Evolutionary conservation across 192 early-diverging fungal genomes (phyloP), one percentile per base, ranked within the genome.

Genomic region (Linnemannia exigua): DNA sequence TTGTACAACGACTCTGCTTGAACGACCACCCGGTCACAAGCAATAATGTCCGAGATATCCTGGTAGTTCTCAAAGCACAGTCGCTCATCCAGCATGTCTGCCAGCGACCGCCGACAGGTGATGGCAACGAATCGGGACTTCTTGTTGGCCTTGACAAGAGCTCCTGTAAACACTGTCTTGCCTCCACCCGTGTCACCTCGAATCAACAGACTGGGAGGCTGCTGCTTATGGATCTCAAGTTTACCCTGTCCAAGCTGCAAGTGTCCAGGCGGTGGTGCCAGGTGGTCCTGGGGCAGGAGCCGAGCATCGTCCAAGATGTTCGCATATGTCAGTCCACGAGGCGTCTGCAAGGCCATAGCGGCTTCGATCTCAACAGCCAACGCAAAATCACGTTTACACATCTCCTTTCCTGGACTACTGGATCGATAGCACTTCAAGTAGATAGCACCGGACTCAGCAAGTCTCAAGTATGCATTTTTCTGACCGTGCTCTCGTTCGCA

Each of bases 171-270:
- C 31, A 70, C 66, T 19, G 79, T 80, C 67, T 80, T 80, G 63
- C 72, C 72, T 1, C 44, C 28, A 31, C 72, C 67, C n/a, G 72
- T 80, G 46, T 68, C 79, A 33, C 48, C 33, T 68, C 44, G 16
- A 31, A 80, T 67, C 36, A 80, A 35, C 46, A 80, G 41, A 31
- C 79, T 80, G 33, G 79, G 72, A 20, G 72, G 79, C 48, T 74
- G 58, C 36, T 79, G 52, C 44, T 16, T 46, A 16, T 2, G 41
- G 36, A 37, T 80, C 17, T 67, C 78, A 20, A 79, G 37, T 61
- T 79, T 70, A 15, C 72, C 67, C 12, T 58, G 66, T 38, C 54
- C 66, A 80, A 80, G 66, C 17, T 73, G 38, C 78, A 67, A 73
- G 19, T 44, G 71, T 25, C 73, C 61, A 11, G 4, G n/a, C n/a